phyloP scores from a whole-genome alignment of 1,284 basidiomycete genomes.

The Xerocomus amazonicus region DNA sequence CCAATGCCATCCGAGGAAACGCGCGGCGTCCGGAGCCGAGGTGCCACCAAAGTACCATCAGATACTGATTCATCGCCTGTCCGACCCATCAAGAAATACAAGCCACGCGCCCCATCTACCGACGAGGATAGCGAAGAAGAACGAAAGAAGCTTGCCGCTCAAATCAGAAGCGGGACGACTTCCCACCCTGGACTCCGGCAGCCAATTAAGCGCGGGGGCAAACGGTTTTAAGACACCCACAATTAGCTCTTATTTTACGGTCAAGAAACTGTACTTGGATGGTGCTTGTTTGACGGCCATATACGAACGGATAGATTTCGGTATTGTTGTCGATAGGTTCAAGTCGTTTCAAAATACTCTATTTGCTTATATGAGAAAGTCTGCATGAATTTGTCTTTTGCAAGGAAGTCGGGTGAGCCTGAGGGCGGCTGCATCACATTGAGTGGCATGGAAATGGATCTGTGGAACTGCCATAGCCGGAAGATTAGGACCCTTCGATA shows the following conservation, averaged over 20 bases:
- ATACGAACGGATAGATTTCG: too few species aligned
- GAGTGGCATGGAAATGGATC: too few species aligned
- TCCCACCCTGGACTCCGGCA: constrained; percentile 54
- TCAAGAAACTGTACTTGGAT: background rate
- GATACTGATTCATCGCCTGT: constrained; percentile 46
- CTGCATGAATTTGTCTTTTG: too few species aligned
- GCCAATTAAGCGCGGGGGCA: constrained; percentile 68
- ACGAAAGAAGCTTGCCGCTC: constrained; percentile 38
- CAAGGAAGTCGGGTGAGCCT: too few species aligned
- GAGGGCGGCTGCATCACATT: too few species aligned
- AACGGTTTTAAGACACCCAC: constrained; percentile 51
- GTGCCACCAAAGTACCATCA: constrained; percentile 25
- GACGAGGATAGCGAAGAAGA: constrained; percentile 57
- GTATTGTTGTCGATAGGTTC: too few species aligned
- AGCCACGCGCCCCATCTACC: constrained; percentile 37
- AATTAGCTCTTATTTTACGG: too few species aligned
- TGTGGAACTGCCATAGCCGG: background rate
- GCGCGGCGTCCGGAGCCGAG: constrained; percentile 22
- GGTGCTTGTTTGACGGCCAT: too few species aligned
- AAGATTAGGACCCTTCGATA: background rate
- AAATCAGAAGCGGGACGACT: constrained; percentile 33
- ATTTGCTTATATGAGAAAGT: too few species aligned
- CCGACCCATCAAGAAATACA: constrained; percentile 48
- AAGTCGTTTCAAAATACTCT: too few species aligned
- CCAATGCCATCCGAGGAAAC: constrained; percentile 17